These are phyloP conservation scores for Termitomyces heimii DNA, from an alignment of 768 basidiomycete genomes.

Conservation along the genomic window DNA sequence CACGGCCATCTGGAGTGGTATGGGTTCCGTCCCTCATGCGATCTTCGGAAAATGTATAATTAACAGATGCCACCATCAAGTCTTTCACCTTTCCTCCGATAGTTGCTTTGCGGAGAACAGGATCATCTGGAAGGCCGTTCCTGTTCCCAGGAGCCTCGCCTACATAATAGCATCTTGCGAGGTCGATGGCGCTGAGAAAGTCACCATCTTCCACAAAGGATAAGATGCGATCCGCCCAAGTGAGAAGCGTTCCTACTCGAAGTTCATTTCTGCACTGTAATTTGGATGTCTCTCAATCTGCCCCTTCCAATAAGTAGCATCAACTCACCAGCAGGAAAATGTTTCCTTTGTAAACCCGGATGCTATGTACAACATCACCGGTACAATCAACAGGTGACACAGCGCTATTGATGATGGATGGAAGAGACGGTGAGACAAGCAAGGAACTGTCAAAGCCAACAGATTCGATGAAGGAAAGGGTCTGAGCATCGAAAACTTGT, in stretches of 20 bases:
- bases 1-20: constrained; percentile 71
- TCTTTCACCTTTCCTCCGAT: constrained; percentile 75
- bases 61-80: constrained; percentile 82
- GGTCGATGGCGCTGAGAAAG: constrained; percentile 85
- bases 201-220: constrained; percentile 79
- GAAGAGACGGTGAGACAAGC: constrained; percentile 49
- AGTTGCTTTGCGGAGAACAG: constrained; percentile 47
- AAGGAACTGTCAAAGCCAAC: constrained; percentile 50
- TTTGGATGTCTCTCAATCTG: constrained; percentile 2
- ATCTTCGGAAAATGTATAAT: constrained; percentile 92
- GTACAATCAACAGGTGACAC: constrained; percentile 44
- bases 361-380: constrained; percentile 57
- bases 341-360: constrained; percentile 84
- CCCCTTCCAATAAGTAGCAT: neutral
- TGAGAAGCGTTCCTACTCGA: constrained; percentile 78
- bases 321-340: constrained; percentile 79
- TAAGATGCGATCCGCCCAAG: constrained; percentile 94
- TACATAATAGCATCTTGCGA: constrained; percentile 76
- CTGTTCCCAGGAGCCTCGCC: constrained; percentile 79
- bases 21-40: constrained; percentile 90
- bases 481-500: constrained; percentile 63
- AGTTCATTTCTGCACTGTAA: constrained; percentile 58
- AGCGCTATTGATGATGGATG: constrained; percentile 39
- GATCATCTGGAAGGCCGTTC: constrained; percentile 76
- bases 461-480: constrained; percentile 54